Percentiles rank a stretch among this genome's conserved stretches.
phyloP scores from a whole-genome alignment of 495 filamentous ascomycete genomes.

The Xeromyces bisporus region DNA sequence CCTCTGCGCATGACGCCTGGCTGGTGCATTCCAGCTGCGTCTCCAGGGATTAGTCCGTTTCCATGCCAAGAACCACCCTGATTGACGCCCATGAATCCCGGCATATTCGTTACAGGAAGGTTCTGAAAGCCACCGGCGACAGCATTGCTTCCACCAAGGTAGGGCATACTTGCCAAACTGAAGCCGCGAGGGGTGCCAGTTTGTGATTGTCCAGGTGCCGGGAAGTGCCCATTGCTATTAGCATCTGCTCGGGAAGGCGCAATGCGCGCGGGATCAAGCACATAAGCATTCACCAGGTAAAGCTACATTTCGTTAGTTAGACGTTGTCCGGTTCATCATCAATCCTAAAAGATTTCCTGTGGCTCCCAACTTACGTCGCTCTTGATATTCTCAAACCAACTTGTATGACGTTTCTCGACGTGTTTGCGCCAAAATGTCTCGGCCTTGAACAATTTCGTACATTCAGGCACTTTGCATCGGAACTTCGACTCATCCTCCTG shows the following conservation, averaged over 20 bases:
- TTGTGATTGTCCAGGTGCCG: constrained; percentile 53
- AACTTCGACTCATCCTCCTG: constrained; percentile 95
- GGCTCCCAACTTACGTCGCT: constrained; percentile 61
- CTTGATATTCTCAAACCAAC: constrained; percentile 69
- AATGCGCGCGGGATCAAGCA: constrained; percentile 83
- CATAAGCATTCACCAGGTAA: constrained; percentile 78
- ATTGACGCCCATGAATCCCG: constrained; percentile 38
- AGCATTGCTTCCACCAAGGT: constrained; percentile 18
- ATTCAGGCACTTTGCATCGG: constrained; percentile 90
- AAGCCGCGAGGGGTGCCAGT: constrained; percentile 88
- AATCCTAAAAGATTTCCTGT: not conserved
- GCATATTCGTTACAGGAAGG: constrained; percentile 19
- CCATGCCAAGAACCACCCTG: constrained; percentile 32
- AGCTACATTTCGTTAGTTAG: constrained; percentile 36
- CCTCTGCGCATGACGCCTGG: constrained; percentile 43
- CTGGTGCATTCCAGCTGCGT: constrained; percentile 30
- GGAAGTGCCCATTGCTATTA: constrained; percentile 96
- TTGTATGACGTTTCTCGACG: constrained; percentile 83
- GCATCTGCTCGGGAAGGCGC: constrained; percentile 82
- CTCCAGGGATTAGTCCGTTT: constrained; percentile 18
- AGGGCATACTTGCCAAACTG: constrained; percentile 56
- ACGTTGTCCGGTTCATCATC: not conserved
- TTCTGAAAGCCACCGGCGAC: constrained; percentile 17
- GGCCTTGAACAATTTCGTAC: constrained; percentile 93
- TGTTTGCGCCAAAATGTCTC: constrained; percentile 96